Base-by-base conservation (phyloP, 108 stramenopile genomes). In the Epipyxis sp. region DNA sequence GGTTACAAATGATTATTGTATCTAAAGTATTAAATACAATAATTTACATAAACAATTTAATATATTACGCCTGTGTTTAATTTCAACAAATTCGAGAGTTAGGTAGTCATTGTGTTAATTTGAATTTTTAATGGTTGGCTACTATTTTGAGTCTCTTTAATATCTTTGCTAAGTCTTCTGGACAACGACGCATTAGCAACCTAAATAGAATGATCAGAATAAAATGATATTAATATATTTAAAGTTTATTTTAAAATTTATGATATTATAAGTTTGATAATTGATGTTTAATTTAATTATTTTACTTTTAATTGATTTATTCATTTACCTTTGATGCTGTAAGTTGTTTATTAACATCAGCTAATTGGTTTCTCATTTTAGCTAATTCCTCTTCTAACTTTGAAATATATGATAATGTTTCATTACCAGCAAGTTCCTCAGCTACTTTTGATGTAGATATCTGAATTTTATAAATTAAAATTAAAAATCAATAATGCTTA, bases 161-260 rank as follows among this genome's bases (percentile, higher is more conserved):
- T 50, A 6, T 65, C 34, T 32, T 65, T 65, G 13, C 34, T 32
- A 16, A 65, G 3, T 37, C 6, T 35, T 3, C 61, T 16, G 6
- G 61, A 13, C 34, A 65, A 37, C 13, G 61, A 65, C 13, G 61
- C 61, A 37, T 65, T 65, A 37, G 61, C 61, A 37, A 50, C 46
- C 46, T 50, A 20, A 13, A 50, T 6, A 50, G 20, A 50, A 6
- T n/a, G n/a, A n/a, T n/a, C n/a, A n/a, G n/a, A n/a, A 20, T 50
- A 6, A 50, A 13, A 50, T 50, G 6, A 50, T 50, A 20, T 50
- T 13, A 13, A 50, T 50, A 20, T 50, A 50, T 13, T 6, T 50
- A 50, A 50, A 13, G 46, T 13, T 6, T 20, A 50, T 50, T 13
- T 6, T 13, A 50, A 6, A 6, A 50, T 6, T 50, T 50, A 50